Base-by-base conservation (phyloP, 139 green algal genomes). In the Picochlorum sp. region DNA sequence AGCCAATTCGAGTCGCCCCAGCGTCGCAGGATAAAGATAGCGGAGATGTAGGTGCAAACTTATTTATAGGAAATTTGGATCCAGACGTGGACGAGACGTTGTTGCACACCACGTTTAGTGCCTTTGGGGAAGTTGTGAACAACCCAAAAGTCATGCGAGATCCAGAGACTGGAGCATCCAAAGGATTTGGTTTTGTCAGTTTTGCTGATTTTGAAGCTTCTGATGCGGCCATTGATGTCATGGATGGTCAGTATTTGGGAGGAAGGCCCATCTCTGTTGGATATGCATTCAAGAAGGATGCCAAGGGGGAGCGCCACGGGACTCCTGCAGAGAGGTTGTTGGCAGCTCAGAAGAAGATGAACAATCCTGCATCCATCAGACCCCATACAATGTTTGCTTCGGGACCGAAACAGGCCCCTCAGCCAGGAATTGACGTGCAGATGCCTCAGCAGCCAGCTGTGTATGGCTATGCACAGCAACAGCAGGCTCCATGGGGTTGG, bases 211-310 rank as follows among this genome's bases (percentile, higher is more conserved):
- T 98, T 70, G 92, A 97, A 71, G 83, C 88, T 18, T 86, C 76
- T 41, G 90, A 97, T 57, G 77, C 86, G 0, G 88, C 94, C 7
- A 97, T 98, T 34, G 92, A 98, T 51, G 90, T 88, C 14, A 97
- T 99, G 92, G 86, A 96, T 62, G 88, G 88, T 9, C 89, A 98
- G 80, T 97, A 88, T 74, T 78, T 98, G 15, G 90, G 81, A 72
- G 93, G 93, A 67, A 81, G 90, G 44, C 63, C 86, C 21, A 95
- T 98, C 65, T 82, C 80, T 11, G 90, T 97, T 21, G 71, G 65
- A 10, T 98, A 98, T 65, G 93, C 93, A 0, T 98, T 85, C 80
- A 97, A 97, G 75, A 98, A 98, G 70, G 93, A 98, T 74, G 92
- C 84, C 3, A 94, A 90, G 64, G 90, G 92, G 7, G 94, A 98